phyloP scores from a whole-genome alignment of 2,329 filamentous ascomycete species.

The Calonectria leucothoes region DNA sequence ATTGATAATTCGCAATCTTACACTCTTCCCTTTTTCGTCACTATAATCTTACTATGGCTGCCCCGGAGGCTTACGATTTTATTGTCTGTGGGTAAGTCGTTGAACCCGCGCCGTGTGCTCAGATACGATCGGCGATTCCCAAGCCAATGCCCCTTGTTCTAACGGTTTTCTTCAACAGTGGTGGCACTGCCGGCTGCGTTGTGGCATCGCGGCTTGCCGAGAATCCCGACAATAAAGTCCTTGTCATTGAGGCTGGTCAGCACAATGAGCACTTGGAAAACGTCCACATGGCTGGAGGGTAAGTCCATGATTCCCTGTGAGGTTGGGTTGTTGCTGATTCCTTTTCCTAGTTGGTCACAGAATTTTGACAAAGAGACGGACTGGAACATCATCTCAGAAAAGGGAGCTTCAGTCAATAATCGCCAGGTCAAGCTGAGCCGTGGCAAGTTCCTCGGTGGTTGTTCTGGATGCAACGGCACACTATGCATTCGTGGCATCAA shows the following conservation, averaged over 20 bases:
- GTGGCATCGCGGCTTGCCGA: slow-evolving; percentile 53
- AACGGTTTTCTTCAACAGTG: slow-evolving; percentile 32
- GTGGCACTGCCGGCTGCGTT: slow-evolving; percentile 52
- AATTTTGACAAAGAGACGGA: slow-evolving; percentile 61
- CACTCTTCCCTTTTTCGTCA: too few species aligned
- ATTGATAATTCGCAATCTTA: not conserved
- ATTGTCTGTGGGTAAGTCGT: slow-evolving; percentile 48
- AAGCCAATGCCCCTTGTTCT: slow-evolving; percentile 12
- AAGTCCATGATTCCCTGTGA: slow-evolving; percentile 24
- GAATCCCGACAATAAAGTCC: slow-evolving; percentile 42
- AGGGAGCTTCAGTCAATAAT: slow-evolving; percentile 51
- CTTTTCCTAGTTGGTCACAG: slow-evolving; percentile 51
- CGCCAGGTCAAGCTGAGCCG: slow-evolving; percentile 60
- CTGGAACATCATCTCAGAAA: slow-evolving; percentile 61
- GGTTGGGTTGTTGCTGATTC: not conserved
- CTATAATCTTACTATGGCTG: slow-evolving; percentile 29
- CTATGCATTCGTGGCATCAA: slow-evolving; percentile 60
- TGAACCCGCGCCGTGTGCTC: not conserved
- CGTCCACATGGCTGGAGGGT: slow-evolving; percentile 63
- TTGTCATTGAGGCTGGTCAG: slow-evolving; percentile 52
- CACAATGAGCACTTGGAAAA: slow-evolving; percentile 59
- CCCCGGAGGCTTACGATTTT: slow-evolving; percentile 45
- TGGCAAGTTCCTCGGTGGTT: slow-evolving; percentile 62
- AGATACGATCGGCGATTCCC: not conserved
- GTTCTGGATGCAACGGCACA: slow-evolving; percentile 61